Percentiles rank a stretch among this genome's conserved stretches.
Conservation (phyloP, 495 filamentous ascomycete species). For the Neurospora sp. region DNA sequence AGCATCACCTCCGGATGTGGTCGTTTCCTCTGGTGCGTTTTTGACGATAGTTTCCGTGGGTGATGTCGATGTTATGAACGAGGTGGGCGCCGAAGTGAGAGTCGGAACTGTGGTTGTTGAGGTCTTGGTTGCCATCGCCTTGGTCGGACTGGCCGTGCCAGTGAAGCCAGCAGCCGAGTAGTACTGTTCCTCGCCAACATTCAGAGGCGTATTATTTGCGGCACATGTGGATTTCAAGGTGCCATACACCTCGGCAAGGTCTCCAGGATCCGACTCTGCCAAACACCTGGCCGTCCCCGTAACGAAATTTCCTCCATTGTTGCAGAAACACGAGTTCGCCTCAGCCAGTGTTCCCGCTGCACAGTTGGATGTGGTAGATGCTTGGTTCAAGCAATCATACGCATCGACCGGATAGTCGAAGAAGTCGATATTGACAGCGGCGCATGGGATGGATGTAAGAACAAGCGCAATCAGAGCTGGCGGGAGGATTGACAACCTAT, state of each 20-base stretch:
- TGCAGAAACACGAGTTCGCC: constrained; percentile 35
- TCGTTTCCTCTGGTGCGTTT: neutral
- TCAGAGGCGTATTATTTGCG: constrained; percentile 20
- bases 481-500: constrained; percentile 7
- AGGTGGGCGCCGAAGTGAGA: neutral
- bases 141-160: constrained; percentile 3
- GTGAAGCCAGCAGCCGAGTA: constrained; percentile 20
- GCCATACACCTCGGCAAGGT: constrained; percentile 25
- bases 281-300: constrained; percentile 32
- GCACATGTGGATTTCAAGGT: constrained; percentile 23
- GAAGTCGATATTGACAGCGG: constrained; percentile 27
- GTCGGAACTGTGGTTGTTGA: constrained; percentile 1
- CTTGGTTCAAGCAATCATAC: constrained; percentile 27
- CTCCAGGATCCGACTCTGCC: constrained; percentile 17
- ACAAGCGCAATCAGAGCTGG: constrained; percentile 20
- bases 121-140: neutral
- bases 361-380: constrained; percentile 24
- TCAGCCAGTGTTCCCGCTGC: constrained; percentile 16
- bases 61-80: neutral
- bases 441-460: constrained; percentile 14
- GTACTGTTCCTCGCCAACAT: constrained; percentile 20
- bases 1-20: neutral
- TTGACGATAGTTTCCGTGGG: neutral
- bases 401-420: constrained; percentile 29
- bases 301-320: constrained; percentile 34